Conservation (phyloP, 768 basidiomycete genomes). For the Psilocybe azurescens region DNA sequence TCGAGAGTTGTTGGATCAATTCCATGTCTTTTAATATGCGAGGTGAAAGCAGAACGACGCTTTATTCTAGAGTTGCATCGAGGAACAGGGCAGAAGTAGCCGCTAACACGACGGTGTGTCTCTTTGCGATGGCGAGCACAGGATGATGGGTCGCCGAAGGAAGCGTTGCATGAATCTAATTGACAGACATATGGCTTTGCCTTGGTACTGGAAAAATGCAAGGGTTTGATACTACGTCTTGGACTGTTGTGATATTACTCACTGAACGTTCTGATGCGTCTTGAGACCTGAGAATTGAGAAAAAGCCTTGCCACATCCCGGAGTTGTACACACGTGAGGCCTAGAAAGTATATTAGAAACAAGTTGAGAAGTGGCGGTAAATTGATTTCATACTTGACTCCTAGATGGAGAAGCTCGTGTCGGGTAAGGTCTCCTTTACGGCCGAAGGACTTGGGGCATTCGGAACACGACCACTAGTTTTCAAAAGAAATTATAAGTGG, state of each 20-base stretch:
- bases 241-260: constrained; percentile 28
- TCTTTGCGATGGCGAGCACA: constrained; percentile 69
- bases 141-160: constrained; percentile 76
- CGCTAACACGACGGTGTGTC: constrained; percentile 48
- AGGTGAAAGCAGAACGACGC: constrained; percentile 60
- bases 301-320: constrained; percentile 57
- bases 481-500: neutral
- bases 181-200: constrained; percentile 59
- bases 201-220: constrained; percentile 43
- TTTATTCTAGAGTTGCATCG: constrained; percentile 65
- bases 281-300: constrained; percentile 64
- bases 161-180: constrained; percentile 46
- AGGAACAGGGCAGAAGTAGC: constrained; percentile 48
- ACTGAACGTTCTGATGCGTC: constrained; percentile 74
- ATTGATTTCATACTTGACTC: constrained; percentile 49
- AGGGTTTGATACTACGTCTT: neutral
- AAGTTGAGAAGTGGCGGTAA: neutral
- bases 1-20: constrained; percentile 34
- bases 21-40: constrained; percentile 59
- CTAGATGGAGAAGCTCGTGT: constrained; percentile 56
- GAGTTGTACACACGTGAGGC: constrained; percentile 49
- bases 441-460: constrained; percentile 55
- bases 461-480: constrained; percentile 34
- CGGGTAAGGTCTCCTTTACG: constrained; percentile 67
- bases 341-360: constrained; percentile 34